phyloP scores from a whole-genome alignment of 768 basidiomycete species.

The Terana coerulea region DNA sequence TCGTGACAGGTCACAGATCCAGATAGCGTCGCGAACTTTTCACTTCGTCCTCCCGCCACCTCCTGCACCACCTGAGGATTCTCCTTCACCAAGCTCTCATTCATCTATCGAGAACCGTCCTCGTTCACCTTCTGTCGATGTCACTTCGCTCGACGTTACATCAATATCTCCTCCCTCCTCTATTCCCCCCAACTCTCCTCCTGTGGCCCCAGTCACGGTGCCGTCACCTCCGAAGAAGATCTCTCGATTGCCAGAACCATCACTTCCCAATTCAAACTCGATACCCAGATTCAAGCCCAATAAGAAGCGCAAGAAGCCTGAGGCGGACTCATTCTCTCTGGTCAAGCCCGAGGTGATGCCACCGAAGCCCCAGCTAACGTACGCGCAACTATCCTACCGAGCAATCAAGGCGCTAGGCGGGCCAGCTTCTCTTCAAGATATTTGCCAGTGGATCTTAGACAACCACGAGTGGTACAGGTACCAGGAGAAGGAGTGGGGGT shows the following conservation, averaged over 20 bases:
- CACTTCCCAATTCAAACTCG: constrained; percentile 61
- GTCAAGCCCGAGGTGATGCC: constrained; percentile 75
- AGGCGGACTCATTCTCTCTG: constrained; percentile 31
- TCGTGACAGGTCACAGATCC: constrained; percentile 77
- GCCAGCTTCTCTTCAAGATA: constrained; percentile 88
- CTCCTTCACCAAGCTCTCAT: constrained; percentile 75
- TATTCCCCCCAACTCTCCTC: constrained; percentile 71
- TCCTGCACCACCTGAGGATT: constrained; percentile 72
- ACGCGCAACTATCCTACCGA: constrained; percentile 87
- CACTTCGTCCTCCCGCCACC: constrained; percentile 94
- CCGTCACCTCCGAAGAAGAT: constrained; percentile 34
- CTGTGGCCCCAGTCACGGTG: constrained; percentile 35
- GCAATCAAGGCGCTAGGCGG: constrained; percentile 80
- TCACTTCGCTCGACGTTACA: constrained; percentile 68
- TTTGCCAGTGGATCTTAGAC: constrained; percentile 87
- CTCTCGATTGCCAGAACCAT: constrained; percentile 43
- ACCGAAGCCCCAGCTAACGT: constrained; percentile 86
- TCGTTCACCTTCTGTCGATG: constrained; percentile 79
- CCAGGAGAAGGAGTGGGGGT: constrained; percentile 91
- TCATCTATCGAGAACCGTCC: constrained; percentile 52
- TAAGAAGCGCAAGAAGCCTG: constrained; percentile 74
- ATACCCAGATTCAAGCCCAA: constrained; percentile 31
- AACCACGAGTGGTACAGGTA: constrained; percentile 89
- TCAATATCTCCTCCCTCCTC: constrained; percentile 56
- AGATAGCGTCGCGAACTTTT: constrained; percentile 96